These are phyloP conservation scores for Letharia lupina DNA, from an alignment of 495 filamentous ascomycete species.

Conservation along the genomic window DNA sequence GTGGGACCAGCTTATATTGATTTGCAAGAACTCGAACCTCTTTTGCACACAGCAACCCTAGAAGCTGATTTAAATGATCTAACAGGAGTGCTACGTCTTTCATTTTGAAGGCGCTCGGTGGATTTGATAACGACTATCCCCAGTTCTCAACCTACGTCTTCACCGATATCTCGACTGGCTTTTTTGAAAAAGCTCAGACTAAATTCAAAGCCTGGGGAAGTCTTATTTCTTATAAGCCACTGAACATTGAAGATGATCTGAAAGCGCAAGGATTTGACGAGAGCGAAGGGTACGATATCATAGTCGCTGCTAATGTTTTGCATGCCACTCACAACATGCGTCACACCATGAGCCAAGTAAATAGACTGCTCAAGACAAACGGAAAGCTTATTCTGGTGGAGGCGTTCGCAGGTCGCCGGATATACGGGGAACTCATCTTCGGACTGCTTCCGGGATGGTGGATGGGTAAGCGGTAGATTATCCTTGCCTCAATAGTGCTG, in stretches of 20 bases:
- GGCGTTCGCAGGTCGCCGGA: not conserved
- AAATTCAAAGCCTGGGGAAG: slow-evolving; percentile 27
- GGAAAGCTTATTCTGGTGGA: slow-evolving; percentile 25
- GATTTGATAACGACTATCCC: slow-evolving; percentile 2
- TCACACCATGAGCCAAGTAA: slow-evolving; percentile 16
- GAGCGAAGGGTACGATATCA: slow-evolving; percentile 20
- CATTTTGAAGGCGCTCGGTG: slow-evolving; percentile 6
- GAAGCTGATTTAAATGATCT: not conserved
- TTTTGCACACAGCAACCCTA: not conserved
- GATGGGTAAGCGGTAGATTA: slow-evolving; percentile 13
- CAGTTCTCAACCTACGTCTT: slow-evolving; percentile 33
- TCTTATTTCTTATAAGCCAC: slow-evolving; percentile 4
- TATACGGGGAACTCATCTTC: slow-evolving; percentile 17
- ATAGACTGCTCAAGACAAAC: slow-evolving; percentile 22
- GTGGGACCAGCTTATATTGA: too few species aligned
- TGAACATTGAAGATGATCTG: slow-evolving; percentile 17
- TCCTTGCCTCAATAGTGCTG: not conserved
- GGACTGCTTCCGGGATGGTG: slow-evolving; percentile 27
- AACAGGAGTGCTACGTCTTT: slow-evolving; percentile 17
- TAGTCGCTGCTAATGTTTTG: slow-evolving; percentile 24
- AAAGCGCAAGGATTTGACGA: slow-evolving; percentile 19
- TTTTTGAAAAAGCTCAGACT: slow-evolving; percentile 37
- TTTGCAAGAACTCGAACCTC: not conserved
- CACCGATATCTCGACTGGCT: slow-evolving; percentile 46
- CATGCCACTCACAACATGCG: slow-evolving; percentile 29